phyloP scores from a whole-genome alignment of 331 rosid genomes.

The Spiraea crenata region DNA sequence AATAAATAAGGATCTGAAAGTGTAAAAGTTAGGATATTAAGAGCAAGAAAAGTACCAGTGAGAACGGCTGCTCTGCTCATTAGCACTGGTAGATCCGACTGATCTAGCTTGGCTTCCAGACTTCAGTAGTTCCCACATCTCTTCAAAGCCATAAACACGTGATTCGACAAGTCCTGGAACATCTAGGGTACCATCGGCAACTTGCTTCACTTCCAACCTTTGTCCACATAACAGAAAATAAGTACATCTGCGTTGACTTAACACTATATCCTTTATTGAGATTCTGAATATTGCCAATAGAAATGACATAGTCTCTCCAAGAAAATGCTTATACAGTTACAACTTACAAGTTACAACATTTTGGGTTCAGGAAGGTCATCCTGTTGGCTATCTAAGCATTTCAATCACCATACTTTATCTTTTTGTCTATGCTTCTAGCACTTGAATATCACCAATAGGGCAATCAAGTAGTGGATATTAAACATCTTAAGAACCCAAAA shows the following conservation, averaged over 20 bases:
- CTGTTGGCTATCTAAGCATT: too few relatives aligned
- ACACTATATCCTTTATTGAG: background rate
- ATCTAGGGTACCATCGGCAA: slow-evolving; percentile 80
- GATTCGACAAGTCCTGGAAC: slow-evolving; percentile 93
- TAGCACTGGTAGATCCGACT: slow-evolving; percentile 94
- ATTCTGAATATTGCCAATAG: background rate
- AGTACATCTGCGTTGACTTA: background rate
- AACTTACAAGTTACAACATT: background rate
- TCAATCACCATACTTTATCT: too few relatives aligned
- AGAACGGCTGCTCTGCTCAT: slow-evolving; percentile 96
- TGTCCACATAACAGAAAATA: slow-evolving; percentile 20
- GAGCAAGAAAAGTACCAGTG: slow-evolving; percentile 60
- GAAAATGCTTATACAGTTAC: background rate
- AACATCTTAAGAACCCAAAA: background rate
- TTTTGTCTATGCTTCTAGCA: background rate
- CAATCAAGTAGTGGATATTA: background rate
- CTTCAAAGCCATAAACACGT: slow-evolving; percentile 56
- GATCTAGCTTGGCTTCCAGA: slow-evolving; percentile 83
- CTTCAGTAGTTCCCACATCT: slow-evolving; percentile 81
- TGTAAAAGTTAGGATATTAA: background rate
- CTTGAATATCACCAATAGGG: background rate
- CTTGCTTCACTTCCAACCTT: slow-evolving; percentile 71
- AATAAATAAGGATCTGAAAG: background rate
- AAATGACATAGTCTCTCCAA: background rate
- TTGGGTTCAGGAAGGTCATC: background rate